A percentile compares a stretch with the other conserved stretches of the same genome.
These are phyloP conservation scores for Rhodotorula sp. DNA, from an alignment of 1,284 basidiomycete species.

Conservation along the genomic window DNA sequence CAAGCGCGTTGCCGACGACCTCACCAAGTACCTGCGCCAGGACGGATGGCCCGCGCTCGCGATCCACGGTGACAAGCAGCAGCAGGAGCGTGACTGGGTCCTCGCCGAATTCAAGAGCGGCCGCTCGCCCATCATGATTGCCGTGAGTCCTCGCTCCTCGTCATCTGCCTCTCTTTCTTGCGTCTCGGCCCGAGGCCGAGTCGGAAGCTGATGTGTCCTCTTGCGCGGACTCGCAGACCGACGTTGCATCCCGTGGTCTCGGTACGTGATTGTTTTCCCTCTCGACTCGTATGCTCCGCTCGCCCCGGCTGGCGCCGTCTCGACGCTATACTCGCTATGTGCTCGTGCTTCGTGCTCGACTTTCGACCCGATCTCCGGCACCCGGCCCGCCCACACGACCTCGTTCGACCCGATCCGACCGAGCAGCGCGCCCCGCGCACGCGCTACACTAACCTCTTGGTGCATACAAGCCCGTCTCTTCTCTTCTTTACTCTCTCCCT, in stretches of 20 bases:
- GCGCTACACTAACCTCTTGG: constrained; percentile 7
- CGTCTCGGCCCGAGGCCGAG: too few relatives aligned
- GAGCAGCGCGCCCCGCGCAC: not conserved
- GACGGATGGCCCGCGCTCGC: constrained; percentile 98
- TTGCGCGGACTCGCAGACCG: constrained; percentile 33
- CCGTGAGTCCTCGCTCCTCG: constrained; percentile 68
- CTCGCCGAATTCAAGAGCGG: constrained; percentile 97
- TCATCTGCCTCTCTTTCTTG: not conserved
- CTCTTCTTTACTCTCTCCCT: not conserved
- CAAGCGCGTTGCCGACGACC: constrained; percentile 95
- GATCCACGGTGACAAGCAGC: constrained; percentile 98
- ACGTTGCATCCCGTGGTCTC: constrained; percentile 93
- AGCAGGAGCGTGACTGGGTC: constrained; percentile 93
- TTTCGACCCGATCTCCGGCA: not conserved
- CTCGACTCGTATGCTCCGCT: constrained; percentile 28
- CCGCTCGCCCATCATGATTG: constrained; percentile 91
- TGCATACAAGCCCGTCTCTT: not conserved
- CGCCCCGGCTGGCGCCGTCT: not conserved
- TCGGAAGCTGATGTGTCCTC: not conserved
- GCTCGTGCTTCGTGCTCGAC: not conserved
- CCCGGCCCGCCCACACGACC: not conserved
- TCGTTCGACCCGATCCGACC: not conserved
- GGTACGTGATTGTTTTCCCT: constrained; percentile 69
- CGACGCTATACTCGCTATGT: constrained; percentile 3
- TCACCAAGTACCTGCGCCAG: constrained; percentile 93